Evolutionary conservation across 2,329 filamentous ascomycete genomes (phyloP).

Genomic region (Ambrosiella xylebori): DNA sequence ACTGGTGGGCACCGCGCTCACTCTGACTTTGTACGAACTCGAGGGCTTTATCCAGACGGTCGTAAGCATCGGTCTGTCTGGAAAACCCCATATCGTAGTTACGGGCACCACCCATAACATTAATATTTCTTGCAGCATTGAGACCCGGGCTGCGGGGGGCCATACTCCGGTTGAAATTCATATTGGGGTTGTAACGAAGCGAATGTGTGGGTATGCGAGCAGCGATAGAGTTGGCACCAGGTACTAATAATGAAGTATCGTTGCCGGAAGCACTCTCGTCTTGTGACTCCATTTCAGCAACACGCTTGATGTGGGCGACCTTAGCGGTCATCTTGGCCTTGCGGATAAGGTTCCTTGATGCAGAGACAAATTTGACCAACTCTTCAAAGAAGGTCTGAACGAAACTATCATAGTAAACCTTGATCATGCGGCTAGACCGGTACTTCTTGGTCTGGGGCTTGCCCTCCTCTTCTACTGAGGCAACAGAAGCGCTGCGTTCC

Average conservation of each 20-base stretch:
- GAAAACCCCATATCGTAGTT: conserved; percentile 15
- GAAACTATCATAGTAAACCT: conserved; percentile 84
- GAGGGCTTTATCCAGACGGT: conserved; percentile 59
- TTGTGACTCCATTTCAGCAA: conserved; percentile 41
- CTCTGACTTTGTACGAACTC: conserved; percentile 68
- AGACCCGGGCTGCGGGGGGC: too few species aligned
- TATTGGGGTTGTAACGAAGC: conserved; percentile 21
- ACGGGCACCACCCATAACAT: background rate
- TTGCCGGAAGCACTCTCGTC: conserved; percentile 18
- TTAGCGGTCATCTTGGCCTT: conserved; percentile 75
- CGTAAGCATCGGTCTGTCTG: conserved; percentile 36
- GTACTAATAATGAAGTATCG: background rate
- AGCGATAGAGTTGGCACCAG: conserved; percentile 14
- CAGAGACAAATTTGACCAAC: conserved; percentile 65
- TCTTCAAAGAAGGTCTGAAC: conserved; percentile 71
- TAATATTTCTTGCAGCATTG: background rate
- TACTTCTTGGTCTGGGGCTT: conserved; percentile 29
- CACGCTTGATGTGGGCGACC: conserved; percentile 45
- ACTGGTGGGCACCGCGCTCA: conserved; percentile 75
- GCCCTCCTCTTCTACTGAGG: conserved; percentile 27
- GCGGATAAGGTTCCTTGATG: conserved; percentile 65
- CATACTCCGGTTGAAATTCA: background rate
- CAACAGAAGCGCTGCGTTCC: conserved; percentile 33
- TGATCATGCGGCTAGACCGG: conserved; percentile 56
- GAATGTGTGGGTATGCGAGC: conserved; percentile 20